Conservation (phyloP, 306 rosid species). For the Urtica urens region DNA sequence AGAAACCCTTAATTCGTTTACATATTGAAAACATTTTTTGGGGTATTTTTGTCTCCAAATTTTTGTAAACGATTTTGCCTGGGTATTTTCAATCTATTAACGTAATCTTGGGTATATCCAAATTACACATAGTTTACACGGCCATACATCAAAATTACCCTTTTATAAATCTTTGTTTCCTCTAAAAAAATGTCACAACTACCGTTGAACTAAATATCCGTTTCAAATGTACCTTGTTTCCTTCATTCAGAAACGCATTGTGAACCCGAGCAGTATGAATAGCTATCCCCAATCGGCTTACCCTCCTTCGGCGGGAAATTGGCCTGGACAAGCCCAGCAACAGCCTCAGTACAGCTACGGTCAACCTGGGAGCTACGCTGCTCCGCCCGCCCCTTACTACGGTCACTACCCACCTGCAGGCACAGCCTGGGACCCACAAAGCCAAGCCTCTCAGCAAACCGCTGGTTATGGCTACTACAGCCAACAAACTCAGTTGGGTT, state of each 20-base stretch:
- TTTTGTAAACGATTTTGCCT: too few relatives aligned
- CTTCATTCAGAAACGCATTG: constrained; percentile 30
- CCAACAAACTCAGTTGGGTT: constrained; percentile 27
- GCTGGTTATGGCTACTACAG: constrained; percentile 30
- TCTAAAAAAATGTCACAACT: too few relatives aligned
- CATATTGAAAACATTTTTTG: too few relatives aligned
- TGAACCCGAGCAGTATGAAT: constrained; percentile 26
- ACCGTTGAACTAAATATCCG: too few relatives aligned
- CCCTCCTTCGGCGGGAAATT: constrained; percentile 19
- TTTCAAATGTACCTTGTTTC: background rate
- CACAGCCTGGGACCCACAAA: constrained; percentile 36
- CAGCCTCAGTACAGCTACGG: constrained; percentile 35
- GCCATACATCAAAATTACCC: too few relatives aligned
- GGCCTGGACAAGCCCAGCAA: constrained; percentile 32
- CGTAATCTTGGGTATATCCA: too few relatives aligned
- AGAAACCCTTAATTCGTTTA: too few relatives aligned
- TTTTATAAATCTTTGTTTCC: too few relatives aligned
- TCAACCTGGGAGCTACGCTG: constrained; percentile 26
- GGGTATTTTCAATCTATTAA: too few relatives aligned
- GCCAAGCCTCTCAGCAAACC: constrained; percentile 28
- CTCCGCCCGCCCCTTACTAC: constrained; percentile 26
- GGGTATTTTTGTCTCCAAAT: too few relatives aligned
- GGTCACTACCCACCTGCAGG: constrained; percentile 29
- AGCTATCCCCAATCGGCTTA: constrained; percentile 27
- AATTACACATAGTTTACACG: too few relatives aligned